Percentiles rank a stretch among this genome's conserved stretches.
phyloP scores from a whole-genome alignment of 1,284 basidiomycete species.

The Puccinia coronata region DNA sequence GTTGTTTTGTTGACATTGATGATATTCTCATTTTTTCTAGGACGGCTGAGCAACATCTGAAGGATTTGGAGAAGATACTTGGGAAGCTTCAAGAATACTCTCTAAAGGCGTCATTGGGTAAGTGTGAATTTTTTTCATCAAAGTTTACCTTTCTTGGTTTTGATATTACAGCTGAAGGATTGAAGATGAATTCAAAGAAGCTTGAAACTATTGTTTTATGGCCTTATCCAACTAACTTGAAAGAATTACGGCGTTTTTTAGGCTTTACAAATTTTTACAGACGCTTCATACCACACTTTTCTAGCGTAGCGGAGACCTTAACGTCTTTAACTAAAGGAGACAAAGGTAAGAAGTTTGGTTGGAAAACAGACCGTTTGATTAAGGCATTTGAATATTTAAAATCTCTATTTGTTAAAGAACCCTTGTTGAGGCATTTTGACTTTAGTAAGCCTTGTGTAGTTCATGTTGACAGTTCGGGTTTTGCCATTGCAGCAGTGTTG shows the following conservation, averaged over 20 bases:
- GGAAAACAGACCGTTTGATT: not conserved
- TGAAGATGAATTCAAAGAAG: conserved; percentile 32
- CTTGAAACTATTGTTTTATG: conserved; percentile 15
- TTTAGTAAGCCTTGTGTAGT: not conserved
- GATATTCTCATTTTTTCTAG: conserved; percentile 31
- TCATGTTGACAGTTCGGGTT: not conserved
- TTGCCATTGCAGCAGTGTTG: not conserved
- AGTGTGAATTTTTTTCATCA: conserved; percentile 26
- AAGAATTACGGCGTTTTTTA: not conserved
- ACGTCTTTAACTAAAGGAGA: not conserved
- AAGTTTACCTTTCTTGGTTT: conserved; percentile 12
- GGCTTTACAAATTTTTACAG: not conserved
- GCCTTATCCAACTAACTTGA: not conserved
- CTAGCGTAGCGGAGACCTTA: not conserved
- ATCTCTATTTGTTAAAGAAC: not conserved
- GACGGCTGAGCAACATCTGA: not conserved
- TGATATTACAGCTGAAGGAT: conserved; percentile 4
- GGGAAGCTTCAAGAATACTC: not conserved
- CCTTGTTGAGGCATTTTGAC: not conserved
- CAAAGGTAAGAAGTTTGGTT: not conserved
- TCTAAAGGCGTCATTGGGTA: not conserved
- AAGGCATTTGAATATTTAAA: not conserved
- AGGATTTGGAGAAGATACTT: not conserved
- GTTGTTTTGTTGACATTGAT: conserved; percentile 35
- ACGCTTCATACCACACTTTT: not conserved